Conservation (phyloP, 148 eudicot species). For the Talinum fruticosum region DNA sequence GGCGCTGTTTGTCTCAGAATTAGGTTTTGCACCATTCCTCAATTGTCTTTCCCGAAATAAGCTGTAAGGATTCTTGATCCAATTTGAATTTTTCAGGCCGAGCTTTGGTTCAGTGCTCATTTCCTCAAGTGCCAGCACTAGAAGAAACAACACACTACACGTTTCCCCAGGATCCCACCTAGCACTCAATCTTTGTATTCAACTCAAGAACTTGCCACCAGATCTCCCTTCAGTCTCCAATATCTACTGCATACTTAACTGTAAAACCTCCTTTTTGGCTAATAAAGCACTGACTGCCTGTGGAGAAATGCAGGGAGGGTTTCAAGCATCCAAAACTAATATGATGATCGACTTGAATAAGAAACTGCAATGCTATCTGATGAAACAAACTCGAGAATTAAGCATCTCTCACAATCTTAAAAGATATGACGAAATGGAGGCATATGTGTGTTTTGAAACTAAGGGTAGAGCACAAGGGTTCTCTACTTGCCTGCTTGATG, state of each 20-base stretch:
- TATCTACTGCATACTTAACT: conserved; percentile 62
- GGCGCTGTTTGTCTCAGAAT: not conserved
- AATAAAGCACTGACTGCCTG: conserved; percentile 13
- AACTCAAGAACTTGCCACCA: conserved; percentile 50
- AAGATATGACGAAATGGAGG: conserved; percentile 30
- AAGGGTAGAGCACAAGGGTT: conserved; percentile 67
- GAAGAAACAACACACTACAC: conserved; percentile 32
- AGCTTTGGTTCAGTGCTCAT: conserved; percentile 52
- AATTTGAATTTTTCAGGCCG: conserved; percentile 52
- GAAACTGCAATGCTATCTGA: conserved; percentile 44
- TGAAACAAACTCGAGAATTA: conserved; percentile 29
- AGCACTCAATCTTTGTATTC: conserved; percentile 65
- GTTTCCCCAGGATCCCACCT: conserved; percentile 51
- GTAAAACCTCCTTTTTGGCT: conserved; percentile 35
- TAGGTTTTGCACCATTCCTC: not conserved
- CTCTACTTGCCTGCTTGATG: conserved; percentile 75
- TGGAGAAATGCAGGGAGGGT: conserved; percentile 23
- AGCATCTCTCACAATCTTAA: conserved; percentile 8
- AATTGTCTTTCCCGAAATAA: not conserved
- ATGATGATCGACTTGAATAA: conserved; percentile 46
- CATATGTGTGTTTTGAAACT: conserved; percentile 45
- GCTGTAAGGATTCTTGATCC: not conserved
- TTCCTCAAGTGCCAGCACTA: conserved; percentile 33
- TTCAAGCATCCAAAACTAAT: conserved; percentile 45
- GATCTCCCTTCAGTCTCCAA: conserved; percentile 36